Base-by-base conservation (phyloP, 1,139 yeast genomes). In the Sugiyamaella japonica region DNA sequence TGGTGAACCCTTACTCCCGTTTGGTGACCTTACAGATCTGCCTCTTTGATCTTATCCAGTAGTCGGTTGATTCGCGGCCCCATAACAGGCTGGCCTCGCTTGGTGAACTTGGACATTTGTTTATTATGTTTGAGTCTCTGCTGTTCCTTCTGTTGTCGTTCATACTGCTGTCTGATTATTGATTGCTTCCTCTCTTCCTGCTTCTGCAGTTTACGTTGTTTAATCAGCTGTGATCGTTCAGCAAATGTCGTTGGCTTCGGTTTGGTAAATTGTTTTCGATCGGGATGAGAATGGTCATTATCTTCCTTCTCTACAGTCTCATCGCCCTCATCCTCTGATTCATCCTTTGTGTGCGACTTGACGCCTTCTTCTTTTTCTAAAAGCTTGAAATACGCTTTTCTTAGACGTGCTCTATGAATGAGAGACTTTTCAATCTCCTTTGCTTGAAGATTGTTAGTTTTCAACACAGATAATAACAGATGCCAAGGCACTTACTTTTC, bases 81-180 rank as follows among this genome's bases (percentile, higher is more conserved):
- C 95, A 91, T 89, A 49, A 82, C 71, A 1, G 97, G 97, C 69
- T 91, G 98, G 0, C 98, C 97, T 5, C 76, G 70, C 59, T 76
- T 76, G 1, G 96, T 90, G 57, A 76, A 83, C 59, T 85, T 79
- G 1, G 82, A 72, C 68, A 71, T 69, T 49, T 66, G 70, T 56
- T 79, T 80, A 59, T 82, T 79, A 63, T 79, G 79, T 50, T 71
- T 69, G 56, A 77, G 80, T 37, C 87, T 71, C 43, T 69, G 66
- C 3, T 68, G 64, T 40, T 61, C 68, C 42, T 56, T 56, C 57
- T 68, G 69, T 36, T 69, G 66, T 39, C 68, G 66, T 2, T 69
- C 67, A 25, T 60, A 60, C 41, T 61, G 57, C 36, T 59, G 64
- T 59, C 55, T 65, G 20, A 61, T 59, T 29, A 62, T 62, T 36